These are phyloP conservation scores for Spathaspora arborariae DNA, from an alignment of 805 yeast species.

Conservation along the genomic window DNA sequence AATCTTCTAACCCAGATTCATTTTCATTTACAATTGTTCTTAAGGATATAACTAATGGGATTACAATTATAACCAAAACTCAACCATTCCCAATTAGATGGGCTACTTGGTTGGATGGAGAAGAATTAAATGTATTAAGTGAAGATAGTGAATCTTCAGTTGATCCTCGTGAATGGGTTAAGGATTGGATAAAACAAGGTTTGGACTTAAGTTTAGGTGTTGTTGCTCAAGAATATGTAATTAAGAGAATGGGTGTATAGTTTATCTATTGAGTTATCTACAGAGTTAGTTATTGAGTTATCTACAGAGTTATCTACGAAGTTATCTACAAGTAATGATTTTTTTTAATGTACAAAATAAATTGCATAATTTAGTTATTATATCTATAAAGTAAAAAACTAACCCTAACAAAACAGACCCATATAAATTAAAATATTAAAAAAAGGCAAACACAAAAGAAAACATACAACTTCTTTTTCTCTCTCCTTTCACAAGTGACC, in stretches of 20 bases:
- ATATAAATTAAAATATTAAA: background rate
- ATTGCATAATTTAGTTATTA: background rate
- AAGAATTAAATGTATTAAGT: conserved; percentile 17
- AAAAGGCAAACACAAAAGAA: conserved; percentile 1
- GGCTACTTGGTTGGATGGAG: conserved; percentile 86
- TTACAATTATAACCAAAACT: conserved; percentile 70
- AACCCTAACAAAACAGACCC: background rate
- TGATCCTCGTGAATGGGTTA: conserved; percentile 43
- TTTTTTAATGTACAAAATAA: background rate
- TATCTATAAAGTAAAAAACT: background rate
- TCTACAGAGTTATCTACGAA: background rate
- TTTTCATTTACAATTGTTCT: conserved; percentile 76
- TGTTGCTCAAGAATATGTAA: conserved; percentile 85
- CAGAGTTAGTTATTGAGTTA: background rate
- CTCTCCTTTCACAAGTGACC: background rate
- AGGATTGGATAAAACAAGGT: conserved; percentile 51
- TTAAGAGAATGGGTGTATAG: conserved; percentile 78
- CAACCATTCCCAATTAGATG: conserved; percentile 89
- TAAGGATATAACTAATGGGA: conserved; percentile 73
- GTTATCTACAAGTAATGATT: background rate
- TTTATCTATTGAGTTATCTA: background rate
- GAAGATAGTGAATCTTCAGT: conserved; percentile 29
- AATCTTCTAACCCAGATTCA: conserved; percentile 45
- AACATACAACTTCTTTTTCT: background rate
- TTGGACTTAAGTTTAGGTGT: conserved; percentile 78